Evolutionary conservation across 345 rosid genomes (phyloP).

Genomic region (Reutealis trisperma): DNA sequence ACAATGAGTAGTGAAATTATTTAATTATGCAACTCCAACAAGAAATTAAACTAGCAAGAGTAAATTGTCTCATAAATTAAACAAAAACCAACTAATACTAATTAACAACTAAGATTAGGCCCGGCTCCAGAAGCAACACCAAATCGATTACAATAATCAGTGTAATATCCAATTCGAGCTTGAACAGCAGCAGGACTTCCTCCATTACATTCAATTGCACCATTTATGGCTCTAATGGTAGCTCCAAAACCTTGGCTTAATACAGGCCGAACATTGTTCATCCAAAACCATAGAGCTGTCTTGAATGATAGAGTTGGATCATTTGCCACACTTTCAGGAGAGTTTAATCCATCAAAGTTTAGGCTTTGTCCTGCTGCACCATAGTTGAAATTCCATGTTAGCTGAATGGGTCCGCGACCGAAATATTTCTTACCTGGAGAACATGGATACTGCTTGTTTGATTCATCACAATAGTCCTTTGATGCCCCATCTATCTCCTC

Average conservation of each 20-base stretch:
- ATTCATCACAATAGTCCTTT: slow-evolving; percentile 45
- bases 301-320: slow-evolving; percentile 59
- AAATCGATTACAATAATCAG: slow-evolving; percentile 46
- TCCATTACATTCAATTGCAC: slow-evolving; percentile 55
- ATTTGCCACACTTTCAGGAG: slow-evolving; percentile 60
- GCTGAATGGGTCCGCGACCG: slow-evolving; percentile 66
- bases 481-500: slow-evolving; percentile 54
- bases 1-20: no score
- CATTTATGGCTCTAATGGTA: slow-evolving; percentile 63
- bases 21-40: no score
- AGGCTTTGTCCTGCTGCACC: slow-evolving; percentile 53
- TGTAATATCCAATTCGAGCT: slow-evolving; percentile 47
- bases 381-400: slow-evolving; percentile 70
- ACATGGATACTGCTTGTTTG: slow-evolving; percentile 52
- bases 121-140: slow-evolving; percentile 56
- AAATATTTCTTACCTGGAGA: slow-evolving; percentile 49
- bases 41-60: no score
- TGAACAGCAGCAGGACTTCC: slow-evolving; percentile 42
- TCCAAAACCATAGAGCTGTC: slow-evolving; percentile 80
- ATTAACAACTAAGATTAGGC: slow-evolving; percentile 54
- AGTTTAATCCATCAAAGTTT: slow-evolving; percentile 52
- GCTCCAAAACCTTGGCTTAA: slow-evolving; percentile 68
- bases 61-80: no score
- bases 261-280: slow-evolving; percentile 47
- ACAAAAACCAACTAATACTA: neutral